A percentile compares a stretch with the other conserved stretches of the same genome.
Conservation (phyloP, 108 stramenopile genomes). For the Epithemia pelagica region DNA sequence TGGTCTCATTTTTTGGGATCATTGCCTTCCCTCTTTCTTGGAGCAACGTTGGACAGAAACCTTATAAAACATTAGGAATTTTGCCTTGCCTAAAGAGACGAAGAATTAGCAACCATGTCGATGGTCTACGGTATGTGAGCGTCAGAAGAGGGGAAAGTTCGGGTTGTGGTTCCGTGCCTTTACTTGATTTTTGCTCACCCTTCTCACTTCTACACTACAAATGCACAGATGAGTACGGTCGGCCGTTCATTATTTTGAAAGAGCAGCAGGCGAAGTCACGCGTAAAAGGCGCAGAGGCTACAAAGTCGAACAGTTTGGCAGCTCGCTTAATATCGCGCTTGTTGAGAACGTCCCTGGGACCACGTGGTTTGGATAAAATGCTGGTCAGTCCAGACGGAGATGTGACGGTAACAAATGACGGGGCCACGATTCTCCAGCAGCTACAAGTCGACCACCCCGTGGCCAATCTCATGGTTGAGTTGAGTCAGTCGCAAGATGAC, state of each 20-base stretch:
- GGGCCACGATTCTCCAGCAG: conserved; percentile 95
- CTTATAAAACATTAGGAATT: no score
- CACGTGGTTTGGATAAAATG: conserved; percentile 99
- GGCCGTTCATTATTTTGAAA: conserved; percentile 98
- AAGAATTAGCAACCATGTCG: conserved; percentile 16
- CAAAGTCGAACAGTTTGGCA: conserved; percentile 94
- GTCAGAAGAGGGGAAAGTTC: no score
- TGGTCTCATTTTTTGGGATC: no score
- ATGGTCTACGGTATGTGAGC: conserved; percentile 29
- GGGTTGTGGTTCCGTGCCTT: no score
- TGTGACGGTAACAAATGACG: conserved; percentile 99
- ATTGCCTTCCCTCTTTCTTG: no score
- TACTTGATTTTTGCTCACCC: no score
- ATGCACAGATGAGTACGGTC: conserved; percentile 99
- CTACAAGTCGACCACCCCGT: conserved; percentile 96
- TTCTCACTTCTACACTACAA: no score
- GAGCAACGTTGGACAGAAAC: no score
- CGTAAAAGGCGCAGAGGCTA: conserved; percentile 96
- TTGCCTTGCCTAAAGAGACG: no score
- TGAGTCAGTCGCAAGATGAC: conserved; percentile 93
- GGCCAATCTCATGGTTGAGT: conserved; percentile 95
- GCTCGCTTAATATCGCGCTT: conserved; percentile 91
- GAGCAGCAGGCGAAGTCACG: conserved; percentile 97
- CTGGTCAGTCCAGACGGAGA: conserved; percentile 96
- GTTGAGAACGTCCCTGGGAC: conserved; percentile 95